Conservation (phyloP, 108 stramenopile species). For the Pinguiococcus pyrenoidosus region DNA sequence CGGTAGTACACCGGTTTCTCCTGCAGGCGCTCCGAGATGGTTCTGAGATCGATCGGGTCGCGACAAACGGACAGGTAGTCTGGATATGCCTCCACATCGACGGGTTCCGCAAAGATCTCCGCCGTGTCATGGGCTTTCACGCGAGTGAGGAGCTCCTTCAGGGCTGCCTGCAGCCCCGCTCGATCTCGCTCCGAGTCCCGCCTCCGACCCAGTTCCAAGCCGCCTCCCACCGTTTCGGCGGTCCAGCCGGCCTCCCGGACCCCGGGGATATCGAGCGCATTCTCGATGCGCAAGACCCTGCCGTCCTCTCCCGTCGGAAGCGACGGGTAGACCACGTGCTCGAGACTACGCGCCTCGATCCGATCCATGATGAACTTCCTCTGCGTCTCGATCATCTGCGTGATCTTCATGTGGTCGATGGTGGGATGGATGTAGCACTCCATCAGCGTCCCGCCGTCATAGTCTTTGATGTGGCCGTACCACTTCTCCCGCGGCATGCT, state of each 20-base stretch:
- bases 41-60: constrained; percentile 69
- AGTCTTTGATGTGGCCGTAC: constrained; percentile 91
- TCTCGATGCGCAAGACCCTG: neutral
- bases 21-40: constrained; percentile 5
- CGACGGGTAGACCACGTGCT: constrained; percentile 8
- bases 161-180: constrained; percentile 41
- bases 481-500: constrained; percentile 69
- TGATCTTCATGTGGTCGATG: constrained; percentile 70
- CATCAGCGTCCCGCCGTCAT: constrained; percentile 97
- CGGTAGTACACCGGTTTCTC: constrained; percentile 55
- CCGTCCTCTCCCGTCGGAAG: neutral
- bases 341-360: constrained; percentile 1
- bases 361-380: constrained; percentile 37
- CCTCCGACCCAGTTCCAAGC: too few relatives aligned
- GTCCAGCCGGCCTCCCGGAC: constrained; percentile 84
- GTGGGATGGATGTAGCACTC: constrained; percentile 94
- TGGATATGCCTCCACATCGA: constrained; percentile 61
- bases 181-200: constrained; percentile 4
- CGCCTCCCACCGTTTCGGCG: too few relatives aligned
- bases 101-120: constrained; percentile 86
- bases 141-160: constrained; percentile 52
- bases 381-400: constrained; percentile 64
- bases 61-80: constrained; percentile 70
- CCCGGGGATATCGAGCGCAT: constrained; percentile 47
- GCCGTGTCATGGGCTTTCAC: constrained; percentile 71